These are phyloP conservation scores for Helianthus tuberosus DNA, from an alignment of 129 eudicot species.

Conservation along the genomic window DNA sequence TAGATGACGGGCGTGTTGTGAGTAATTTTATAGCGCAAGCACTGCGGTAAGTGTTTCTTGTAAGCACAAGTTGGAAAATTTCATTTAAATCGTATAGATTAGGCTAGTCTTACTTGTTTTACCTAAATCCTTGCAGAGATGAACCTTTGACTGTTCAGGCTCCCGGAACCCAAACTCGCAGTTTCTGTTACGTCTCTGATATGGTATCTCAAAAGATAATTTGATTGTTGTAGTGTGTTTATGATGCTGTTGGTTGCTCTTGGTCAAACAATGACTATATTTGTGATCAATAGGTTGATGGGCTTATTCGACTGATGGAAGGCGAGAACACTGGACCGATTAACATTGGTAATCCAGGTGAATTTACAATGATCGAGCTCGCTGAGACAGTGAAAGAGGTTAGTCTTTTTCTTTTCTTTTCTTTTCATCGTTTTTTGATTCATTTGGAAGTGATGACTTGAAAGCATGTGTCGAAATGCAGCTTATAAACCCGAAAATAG, in stretches of 20 bases:
- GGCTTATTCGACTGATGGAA: constrained; percentile 74
- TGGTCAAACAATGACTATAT: not conserved
- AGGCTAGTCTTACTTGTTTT: not conserved
- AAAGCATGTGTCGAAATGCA: constrained; percentile 27
- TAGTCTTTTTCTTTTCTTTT: not conserved
- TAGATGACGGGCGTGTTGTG: constrained; percentile 90
- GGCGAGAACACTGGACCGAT: constrained; percentile 77
- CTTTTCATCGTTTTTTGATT: not conserved
- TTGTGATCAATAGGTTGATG: constrained; percentile 66
- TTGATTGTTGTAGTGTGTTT: not conserved
- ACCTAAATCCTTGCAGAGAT: constrained; percentile 42
- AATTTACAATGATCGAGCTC: constrained; percentile 89
- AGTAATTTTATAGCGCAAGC: constrained; percentile 91
- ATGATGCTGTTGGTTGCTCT: not conserved
- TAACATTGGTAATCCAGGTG: constrained; percentile 87
- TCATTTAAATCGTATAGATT: not conserved
- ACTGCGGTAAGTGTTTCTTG: constrained; percentile 48
- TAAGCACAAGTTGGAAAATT: not conserved
- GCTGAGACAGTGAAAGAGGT: constrained; percentile 73
- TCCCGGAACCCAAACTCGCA: constrained; percentile 73
- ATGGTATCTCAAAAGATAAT: constrained; percentile 26
- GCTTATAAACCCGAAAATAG: constrained; percentile 66
- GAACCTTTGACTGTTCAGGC: constrained; percentile 73
- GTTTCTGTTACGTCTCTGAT: constrained; percentile 73
- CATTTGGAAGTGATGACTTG: not conserved